Evolutionary conservation across 2,329 filamentous ascomycete species (phyloP).

Genomic region (Dothideomycetes sp.): DNA sequence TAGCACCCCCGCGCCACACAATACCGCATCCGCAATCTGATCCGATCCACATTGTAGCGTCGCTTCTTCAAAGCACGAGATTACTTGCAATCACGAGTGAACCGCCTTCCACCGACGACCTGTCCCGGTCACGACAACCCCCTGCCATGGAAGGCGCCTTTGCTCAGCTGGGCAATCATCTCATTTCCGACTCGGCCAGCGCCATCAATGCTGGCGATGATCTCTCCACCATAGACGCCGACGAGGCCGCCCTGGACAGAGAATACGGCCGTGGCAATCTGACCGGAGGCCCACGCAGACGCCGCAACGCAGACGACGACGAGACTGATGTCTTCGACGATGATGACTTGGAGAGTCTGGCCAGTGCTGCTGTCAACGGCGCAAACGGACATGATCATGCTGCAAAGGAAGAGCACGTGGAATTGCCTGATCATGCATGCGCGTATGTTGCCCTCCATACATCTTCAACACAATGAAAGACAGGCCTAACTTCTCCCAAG

Average conservation of each 20-base stretch:
- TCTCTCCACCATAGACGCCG: constrained; percentile 32
- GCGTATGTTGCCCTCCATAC: constrained; percentile 52
- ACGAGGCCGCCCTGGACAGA: constrained; percentile 71
- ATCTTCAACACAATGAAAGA: no score
- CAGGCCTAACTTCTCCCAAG: no score
- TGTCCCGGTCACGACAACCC: constrained; percentile 3
- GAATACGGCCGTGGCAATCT: constrained; percentile 45
- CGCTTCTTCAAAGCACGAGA: no score
- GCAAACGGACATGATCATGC: constrained; percentile 48
- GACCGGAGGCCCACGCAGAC: constrained; percentile 48
- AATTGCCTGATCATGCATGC: constrained; percentile 90
- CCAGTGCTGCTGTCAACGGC: constrained; percentile 70
- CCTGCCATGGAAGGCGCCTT: constrained; percentile 71
- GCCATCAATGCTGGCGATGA: constrained; percentile 83
- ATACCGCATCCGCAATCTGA: neutral
- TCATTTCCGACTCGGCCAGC: constrained; percentile 71
- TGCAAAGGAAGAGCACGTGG: constrained; percentile 67
- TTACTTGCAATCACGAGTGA: neutral
- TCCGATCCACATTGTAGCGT: no score
- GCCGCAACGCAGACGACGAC: constrained; percentile 79
- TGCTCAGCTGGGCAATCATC: constrained; percentile 75
- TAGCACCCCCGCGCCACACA: constrained; percentile 5
- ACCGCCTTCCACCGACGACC: neutral
- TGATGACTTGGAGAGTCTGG: constrained; percentile 54
- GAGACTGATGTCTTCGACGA: constrained; percentile 77